Conservation (phyloP, 305 asterid species). For the Striga hermonthica region DNA sequence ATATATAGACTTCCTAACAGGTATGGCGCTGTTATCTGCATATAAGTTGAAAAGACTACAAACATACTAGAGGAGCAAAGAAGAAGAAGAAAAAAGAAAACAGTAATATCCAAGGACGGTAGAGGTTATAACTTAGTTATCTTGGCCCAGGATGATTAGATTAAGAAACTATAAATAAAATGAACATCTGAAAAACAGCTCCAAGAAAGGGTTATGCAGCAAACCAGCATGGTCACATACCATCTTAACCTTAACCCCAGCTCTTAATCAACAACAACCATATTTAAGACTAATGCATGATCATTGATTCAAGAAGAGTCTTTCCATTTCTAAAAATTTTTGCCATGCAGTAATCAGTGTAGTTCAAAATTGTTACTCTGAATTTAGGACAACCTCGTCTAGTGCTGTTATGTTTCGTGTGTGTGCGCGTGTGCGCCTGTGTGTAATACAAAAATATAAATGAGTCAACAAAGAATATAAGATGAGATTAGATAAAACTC, state of each 20-base stretch:
- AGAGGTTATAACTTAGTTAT: constrained; percentile 1
- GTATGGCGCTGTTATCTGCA: constrained; percentile 4
- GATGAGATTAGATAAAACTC: background rate
- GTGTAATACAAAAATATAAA: too few relatives aligned
- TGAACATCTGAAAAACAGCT: constrained; percentile 13
- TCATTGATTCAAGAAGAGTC: too few relatives aligned
- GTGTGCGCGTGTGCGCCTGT: too few relatives aligned
- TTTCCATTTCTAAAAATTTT: too few relatives aligned
- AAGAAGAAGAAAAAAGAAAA: too few relatives aligned
- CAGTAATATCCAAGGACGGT: too few relatives aligned
- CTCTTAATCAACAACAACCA: constrained; percentile 12
- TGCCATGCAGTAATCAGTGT: too few relatives aligned
- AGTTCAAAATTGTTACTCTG: too few relatives aligned
- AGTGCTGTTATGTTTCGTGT: too few relatives aligned
- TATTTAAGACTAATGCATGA: background rate
- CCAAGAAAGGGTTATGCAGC: constrained; percentile 1
- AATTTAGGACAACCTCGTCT: too few relatives aligned
- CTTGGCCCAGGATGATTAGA: constrained; percentile 17
- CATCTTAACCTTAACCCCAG: constrained; percentile 13
- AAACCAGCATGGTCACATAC: constrained; percentile 14
- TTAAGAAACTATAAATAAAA: constrained; percentile 15
- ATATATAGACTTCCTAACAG: constrained; percentile 10
- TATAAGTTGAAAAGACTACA: background rate
- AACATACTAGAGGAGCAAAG: too few relatives aligned
- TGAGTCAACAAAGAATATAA: too few relatives aligned